Evolutionary conservation across 73 alveolate genomes (phyloP), one percentile per base, ranked within the genome.

Genomic region (Diophrys sp.): DNA sequence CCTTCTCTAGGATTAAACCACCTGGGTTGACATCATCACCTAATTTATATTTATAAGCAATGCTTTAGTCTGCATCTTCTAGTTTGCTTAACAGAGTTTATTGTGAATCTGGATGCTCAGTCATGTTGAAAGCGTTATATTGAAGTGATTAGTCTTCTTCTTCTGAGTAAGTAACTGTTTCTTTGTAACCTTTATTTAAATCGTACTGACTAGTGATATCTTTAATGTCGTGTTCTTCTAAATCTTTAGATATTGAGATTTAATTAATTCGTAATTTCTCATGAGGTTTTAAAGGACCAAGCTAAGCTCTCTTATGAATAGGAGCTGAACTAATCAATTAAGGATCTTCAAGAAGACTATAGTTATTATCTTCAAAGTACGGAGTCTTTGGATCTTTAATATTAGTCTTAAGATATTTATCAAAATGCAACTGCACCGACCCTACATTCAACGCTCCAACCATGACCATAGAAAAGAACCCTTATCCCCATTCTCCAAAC

Each of bases 381-480:
- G 82, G 81, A 14, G n/a, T 0, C 2, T n/a, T 25, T 62, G 83
- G 85, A 1, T 24, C 27, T 67, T 62, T 77, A 55, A 54, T 31
- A 69, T 88, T 89, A 5, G 89, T 83, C 29, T 69, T 84, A 14
- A 79, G 54, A 23, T 80, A 84, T 23, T 71, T 77, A 74, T 89
- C 98, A 67, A 82, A 89, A 54, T 77, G 75, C 11, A 94, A 74
- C 31, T 71, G 78, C 74, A 94, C 88, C 1, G 95, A 87, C 2
- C 98, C 98, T 1, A 94, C 98, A 81, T 89, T 89, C 18, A 90
- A 67, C n/a, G 98, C 98, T 24, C 96, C 98, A 8, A 94, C 91
- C 57, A 87, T 78, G 32, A 82, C 80, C 33, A 69, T 32, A 26
- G 74, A 70, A 78, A 91, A 87, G 74, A 84, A 56, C 8, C 97